A percentile compares a stretch with the other conserved stretches of the same genome.
Evolutionary conservation across 2,329 filamentous ascomycete genomes (phyloP).

Genomic region (Tolypocladium guangdongense): DNA sequence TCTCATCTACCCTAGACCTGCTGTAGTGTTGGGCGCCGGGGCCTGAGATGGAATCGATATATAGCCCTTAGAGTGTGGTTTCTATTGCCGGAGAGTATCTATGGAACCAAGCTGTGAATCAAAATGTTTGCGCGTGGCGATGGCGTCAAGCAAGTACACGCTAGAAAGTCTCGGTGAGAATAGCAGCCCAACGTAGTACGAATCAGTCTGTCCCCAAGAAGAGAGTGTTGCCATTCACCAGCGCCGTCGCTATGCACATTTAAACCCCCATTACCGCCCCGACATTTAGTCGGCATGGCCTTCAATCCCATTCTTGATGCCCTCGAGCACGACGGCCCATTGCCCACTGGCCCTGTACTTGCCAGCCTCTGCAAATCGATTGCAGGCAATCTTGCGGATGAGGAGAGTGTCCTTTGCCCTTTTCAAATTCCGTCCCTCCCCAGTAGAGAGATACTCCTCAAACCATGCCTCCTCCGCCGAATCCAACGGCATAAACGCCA

Average conservation of each 20-base stretch:
- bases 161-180: neutral
- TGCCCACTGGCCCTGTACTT: conserved; percentile 31
- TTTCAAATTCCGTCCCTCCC: conserved; percentile 52
- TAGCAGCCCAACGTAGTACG: neutral
- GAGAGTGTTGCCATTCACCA: neutral
- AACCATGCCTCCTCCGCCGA: conserved; percentile 64
- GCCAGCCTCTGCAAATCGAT: conserved; percentile 40
- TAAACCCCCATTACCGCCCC: neutral
- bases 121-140: no score
- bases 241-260: conserved; percentile 3
- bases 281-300: conserved; percentile 16
- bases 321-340: conserved; percentile 40
- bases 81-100: no score
- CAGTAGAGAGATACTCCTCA: conserved; percentile 52
- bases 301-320: conserved; percentile 34
- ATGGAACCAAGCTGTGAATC: no score
- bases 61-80: no score
- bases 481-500: conserved; percentile 64
- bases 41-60: no score
- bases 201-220: neutral
- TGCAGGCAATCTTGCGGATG: conserved; percentile 61
- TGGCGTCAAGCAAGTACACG: no score
- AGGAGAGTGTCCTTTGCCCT: conserved; percentile 63
- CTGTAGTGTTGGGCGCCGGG: no score
- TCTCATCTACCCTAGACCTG: no score